Percentiles rank a stretch among this genome's conserved stretches.
Conservation (phyloP, 2,329 filamentous ascomycete species). For the Epichloe scottii region DNA sequence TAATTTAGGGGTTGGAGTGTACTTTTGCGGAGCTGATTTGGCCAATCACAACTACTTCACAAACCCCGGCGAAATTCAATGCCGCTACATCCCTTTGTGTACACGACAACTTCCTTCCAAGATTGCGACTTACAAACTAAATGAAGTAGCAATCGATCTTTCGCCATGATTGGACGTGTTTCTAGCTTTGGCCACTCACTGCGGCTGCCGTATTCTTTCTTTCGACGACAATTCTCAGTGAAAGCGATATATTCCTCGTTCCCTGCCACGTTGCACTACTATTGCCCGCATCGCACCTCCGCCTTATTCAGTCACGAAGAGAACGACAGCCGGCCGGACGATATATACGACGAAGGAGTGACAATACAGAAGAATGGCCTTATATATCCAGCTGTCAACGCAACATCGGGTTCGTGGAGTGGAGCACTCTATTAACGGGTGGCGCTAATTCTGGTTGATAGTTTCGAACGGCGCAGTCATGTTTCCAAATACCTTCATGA, state of each 20-base stretch:
- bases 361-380: constrained; percentile 5
- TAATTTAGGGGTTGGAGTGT: no score
- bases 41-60: no score
- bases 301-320: constrained; percentile 6
- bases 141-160: not conserved
- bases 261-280: constrained; percentile 8
- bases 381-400: constrained; percentile 8
- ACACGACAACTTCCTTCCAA: not conserved
- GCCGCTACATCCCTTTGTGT: not conserved
- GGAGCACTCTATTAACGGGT: not conserved
- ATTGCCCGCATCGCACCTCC: constrained; percentile 4
- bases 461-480: constrained; percentile 10
- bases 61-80: no score
- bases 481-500: constrained; percentile 12
- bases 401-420: not conserved
- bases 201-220: not conserved
- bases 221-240: constrained; percentile 5
- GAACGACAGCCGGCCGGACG: not conserved
- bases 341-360: constrained; percentile 7
- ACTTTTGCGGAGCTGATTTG: no score
- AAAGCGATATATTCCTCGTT: constrained; percentile 11
- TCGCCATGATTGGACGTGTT: not conserved
- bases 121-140: not conserved
- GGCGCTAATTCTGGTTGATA: not conserved
- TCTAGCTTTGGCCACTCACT: not conserved